These are phyloP conservation scores for Neocucurbitaria cava DNA, from an alignment of 2,329 filamentous ascomycete species.

Conservation along the genomic window DNA sequence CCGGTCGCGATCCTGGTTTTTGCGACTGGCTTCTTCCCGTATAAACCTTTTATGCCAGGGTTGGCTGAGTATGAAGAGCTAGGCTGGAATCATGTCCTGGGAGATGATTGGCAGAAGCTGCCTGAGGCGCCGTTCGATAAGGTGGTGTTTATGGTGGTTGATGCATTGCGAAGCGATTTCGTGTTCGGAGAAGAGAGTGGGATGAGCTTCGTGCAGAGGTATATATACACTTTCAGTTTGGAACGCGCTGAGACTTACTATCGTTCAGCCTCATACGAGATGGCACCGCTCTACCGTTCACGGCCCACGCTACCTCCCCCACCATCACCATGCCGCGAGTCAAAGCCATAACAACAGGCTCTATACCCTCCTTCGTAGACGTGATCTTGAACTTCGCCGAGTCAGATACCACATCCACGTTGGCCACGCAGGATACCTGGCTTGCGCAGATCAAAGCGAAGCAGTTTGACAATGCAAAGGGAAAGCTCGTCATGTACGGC, in stretches of 20 bases:
- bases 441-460: constrained; percentile 84
- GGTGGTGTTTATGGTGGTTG: constrained; percentile 96
- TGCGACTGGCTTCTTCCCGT: constrained; percentile 93
- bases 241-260: background rate
- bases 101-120: constrained; percentile 44
- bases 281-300: constrained; percentile 88
- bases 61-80: constrained; percentile 72
- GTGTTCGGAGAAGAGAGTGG: constrained; percentile 83
- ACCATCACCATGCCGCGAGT: constrained; percentile 98
- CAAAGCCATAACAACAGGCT: constrained; percentile 96
- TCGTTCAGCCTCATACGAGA: constrained; percentile 75
- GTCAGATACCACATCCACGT: constrained; percentile 85
- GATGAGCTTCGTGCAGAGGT: constrained; percentile 90
- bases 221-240: constrained; percentile 23
- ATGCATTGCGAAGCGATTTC: constrained; percentile 89
- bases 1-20: constrained; percentile 74
- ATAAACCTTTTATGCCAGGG: constrained; percentile 91
- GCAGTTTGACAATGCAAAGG: constrained; percentile 46
- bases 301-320: constrained; percentile 92
- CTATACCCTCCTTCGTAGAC: constrained; percentile 97
- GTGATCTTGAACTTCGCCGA: constrained; percentile 97
- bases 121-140: constrained; percentile 81
- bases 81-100: constrained; percentile 52
- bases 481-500: constrained; percentile 91
- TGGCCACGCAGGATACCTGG: constrained; percentile 93